Evolutionary conservation across 2,329 filamentous ascomycete species (phyloP), one percentile per base, ranked within the genome.

Genomic region (Colletotrichum salicis): DNA sequence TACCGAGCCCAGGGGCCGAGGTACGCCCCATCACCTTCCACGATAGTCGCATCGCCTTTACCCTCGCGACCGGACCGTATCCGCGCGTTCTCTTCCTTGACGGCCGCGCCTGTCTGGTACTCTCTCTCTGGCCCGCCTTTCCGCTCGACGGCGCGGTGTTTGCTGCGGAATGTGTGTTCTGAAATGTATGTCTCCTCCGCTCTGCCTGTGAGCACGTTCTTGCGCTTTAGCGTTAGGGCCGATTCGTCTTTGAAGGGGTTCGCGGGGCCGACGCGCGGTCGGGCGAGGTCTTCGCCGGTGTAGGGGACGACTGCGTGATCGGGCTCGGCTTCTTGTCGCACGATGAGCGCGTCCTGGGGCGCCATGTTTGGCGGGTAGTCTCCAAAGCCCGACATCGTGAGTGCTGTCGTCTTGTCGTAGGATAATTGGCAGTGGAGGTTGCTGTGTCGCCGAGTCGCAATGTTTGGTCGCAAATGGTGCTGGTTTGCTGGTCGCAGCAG

Each of bases 1-100:
- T 97, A 97, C 79, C 88, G 91, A 10, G 96, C 97, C 97, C 97
- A 99, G 0, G 96, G 97, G 0, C 97, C 97, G 48, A 97, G 89
- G 81, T 99, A 99, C 57, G 95, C 92, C 65, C 92, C 92, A 8
- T 94, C 91, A 0, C 96, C 96, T 77, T 97, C 95, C 0, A 95
- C 92, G 51, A 98, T 88, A 22, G 91, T 90, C 54, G 94, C 90
- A 79, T 96, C 91, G 59, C 96, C 96, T 79, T 96, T 98, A 75
- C 86, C 90, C 81, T 98, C 95, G 72, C 96, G 88, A 76, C 92
- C 93, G n/a, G 91, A 86, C 59, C 92, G 87, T 80, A 94, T 84
- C 70, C 85, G 86, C 48, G 90, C 90, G 5, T 92, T 91, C 68
- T 91, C 89, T 74, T 93, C 93, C 81, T 97, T 98, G 33, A 89